Percentiles rank a stretch among this genome's conserved stretches.
Conservation (phyloP, 1,139 yeast species). For the Ogataea hybrid region DNA sequence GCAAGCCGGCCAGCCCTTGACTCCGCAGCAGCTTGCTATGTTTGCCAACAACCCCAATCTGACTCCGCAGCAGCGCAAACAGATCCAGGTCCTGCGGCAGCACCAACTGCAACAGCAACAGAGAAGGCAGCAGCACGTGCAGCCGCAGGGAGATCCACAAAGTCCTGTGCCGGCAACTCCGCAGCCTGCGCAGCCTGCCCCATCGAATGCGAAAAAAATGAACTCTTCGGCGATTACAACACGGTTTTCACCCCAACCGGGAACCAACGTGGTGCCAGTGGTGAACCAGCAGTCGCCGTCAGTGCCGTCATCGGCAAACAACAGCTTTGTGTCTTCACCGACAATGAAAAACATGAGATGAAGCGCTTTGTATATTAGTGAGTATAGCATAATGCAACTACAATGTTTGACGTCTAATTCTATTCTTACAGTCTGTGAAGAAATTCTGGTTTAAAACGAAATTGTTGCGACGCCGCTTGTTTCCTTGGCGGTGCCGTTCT, state of each 20-base stretch:
- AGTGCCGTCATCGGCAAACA: slow-evolving; percentile 13
- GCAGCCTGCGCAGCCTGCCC: slow-evolving; percentile 23
- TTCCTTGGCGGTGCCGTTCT: slow-evolving; percentile 46
- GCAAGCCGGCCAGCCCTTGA: slow-evolving; percentile 15
- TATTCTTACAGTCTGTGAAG: slow-evolving; percentile 4
- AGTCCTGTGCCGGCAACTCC: slow-evolving; percentile 20
- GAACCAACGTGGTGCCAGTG: slow-evolving; percentile 17
- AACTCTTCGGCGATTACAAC: slow-evolving; percentile 31
- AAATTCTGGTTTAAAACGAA: slow-evolving; percentile 4
- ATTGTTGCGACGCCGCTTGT: slow-evolving; percentile 54
- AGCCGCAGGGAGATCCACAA: slow-evolving; percentile 19
- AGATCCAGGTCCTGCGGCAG: slow-evolving; percentile 28
- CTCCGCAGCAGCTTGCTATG: slow-evolving; percentile 27
- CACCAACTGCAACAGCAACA: slow-evolving; percentile 24
- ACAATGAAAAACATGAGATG: slow-evolving; percentile 8
- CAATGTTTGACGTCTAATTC: slow-evolving; percentile 6
- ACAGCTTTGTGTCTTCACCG: slow-evolving; percentile 15
- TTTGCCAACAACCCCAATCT: slow-evolving; percentile 28
- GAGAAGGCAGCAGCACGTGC: slow-evolving; percentile 20
- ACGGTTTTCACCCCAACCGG: slow-evolving; percentile 31
- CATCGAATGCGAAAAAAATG: slow-evolving; percentile 27
- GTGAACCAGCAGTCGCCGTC: slow-evolving; percentile 11
- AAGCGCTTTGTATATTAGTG: slow-evolving; percentile 4
- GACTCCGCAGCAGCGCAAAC: slow-evolving; percentile 30
- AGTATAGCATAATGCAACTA: slow-evolving; percentile 7